Evolutionary conservation across 352 stramenopile genomes (phyloP), one percentile per base, ranked within the genome.

Genomic region (Globisporangium ultimum): DNA sequence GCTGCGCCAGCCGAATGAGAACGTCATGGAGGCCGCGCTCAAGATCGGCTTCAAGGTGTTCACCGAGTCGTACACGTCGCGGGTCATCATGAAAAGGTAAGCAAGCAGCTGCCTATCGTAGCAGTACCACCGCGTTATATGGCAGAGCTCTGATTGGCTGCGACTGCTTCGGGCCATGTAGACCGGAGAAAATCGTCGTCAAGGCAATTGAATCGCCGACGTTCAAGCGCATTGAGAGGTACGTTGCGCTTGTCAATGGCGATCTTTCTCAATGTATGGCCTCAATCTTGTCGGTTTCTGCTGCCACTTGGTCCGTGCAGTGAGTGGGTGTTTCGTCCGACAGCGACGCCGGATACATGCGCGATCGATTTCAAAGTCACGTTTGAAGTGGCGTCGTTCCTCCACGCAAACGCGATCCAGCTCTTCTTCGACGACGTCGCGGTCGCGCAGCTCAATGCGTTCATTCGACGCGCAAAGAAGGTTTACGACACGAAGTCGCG

Each of bases 181-280:
- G 76, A 55, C 84, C 84, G 7, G 71, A 84, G 52, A 90, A 89
- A 51, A 81, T 93, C 55, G 72, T 72, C 46, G 78, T 78, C 56
- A 89, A 87, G 55, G 79, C 84, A 15, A 89, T 93, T 42, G 78
- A 93, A 45, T 93, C 84, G 24, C 84, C 84, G 11, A 93, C 82
- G 32, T 93, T 93, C 61, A 93, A 93, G 67, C 80, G 80, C 49
- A 91, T 93, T 61, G 84, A 93, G 43, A 93, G 81, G 84, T 93
- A 51, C 1, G 63, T 53, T 24, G 24, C 24, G 5, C 24, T 32
- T 32, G 24, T 32, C 24, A 32, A 32, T 32, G 5, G 24, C 24
- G 24, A 32, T 5, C 24, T 32, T 32, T 32, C 24, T 32, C 2
- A 5, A 32, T 32, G 24, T 5, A 32, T 32, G 24, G 24, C 24